phyloP scores from a whole-genome alignment of 768 basidiomycete species.

The Strobilomyces echinocephalus region DNA sequence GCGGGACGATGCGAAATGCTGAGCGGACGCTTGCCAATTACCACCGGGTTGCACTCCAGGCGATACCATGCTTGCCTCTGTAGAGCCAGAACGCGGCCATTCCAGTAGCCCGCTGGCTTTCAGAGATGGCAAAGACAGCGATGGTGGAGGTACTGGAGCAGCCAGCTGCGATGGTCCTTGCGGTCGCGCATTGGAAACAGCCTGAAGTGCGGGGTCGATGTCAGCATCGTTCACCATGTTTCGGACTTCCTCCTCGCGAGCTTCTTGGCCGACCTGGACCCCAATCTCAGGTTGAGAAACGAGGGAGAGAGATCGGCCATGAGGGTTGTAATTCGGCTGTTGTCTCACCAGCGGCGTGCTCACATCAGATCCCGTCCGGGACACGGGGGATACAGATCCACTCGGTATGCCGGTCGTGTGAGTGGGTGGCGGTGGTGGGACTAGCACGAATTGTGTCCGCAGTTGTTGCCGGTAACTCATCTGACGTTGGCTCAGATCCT shows the following conservation, averaged over 20 bases:
- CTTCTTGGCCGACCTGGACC: constrained; percentile 18
- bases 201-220: constrained; percentile 32
- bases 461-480: constrained; percentile 13
- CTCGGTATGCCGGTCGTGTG: constrained; percentile 9
- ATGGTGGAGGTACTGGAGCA: constrained; percentile 30
- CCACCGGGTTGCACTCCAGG: constrained; percentile 8
- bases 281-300: constrained; percentile 18
- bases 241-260: constrained; percentile 25
- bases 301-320: constrained; percentile 25
- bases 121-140: constrained; percentile 62
- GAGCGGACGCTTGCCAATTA: constrained; percentile 22
- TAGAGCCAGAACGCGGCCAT: constrained; percentile 42
- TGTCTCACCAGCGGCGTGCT: constrained; percentile 13
- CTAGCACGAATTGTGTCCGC: constrained; percentile 18
- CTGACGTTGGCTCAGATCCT: constrained; percentile 37
- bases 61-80: constrained; percentile 19
- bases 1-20: constrained; percentile 20
- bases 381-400: constrained; percentile 19
- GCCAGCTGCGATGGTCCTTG: constrained; percentile 15
- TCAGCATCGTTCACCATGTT: constrained; percentile 23
- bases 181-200: constrained; percentile 17
- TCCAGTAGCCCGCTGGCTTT: constrained; percentile 73
- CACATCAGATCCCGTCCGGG: constrained; percentile 19
- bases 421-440: constrained; percentile 29
- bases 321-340: constrained; percentile 29